These are phyloP conservation scores for Cichorium intybus DNA, from an alignment of 140 eudicot genomes.

Conservation along the genomic window DNA sequence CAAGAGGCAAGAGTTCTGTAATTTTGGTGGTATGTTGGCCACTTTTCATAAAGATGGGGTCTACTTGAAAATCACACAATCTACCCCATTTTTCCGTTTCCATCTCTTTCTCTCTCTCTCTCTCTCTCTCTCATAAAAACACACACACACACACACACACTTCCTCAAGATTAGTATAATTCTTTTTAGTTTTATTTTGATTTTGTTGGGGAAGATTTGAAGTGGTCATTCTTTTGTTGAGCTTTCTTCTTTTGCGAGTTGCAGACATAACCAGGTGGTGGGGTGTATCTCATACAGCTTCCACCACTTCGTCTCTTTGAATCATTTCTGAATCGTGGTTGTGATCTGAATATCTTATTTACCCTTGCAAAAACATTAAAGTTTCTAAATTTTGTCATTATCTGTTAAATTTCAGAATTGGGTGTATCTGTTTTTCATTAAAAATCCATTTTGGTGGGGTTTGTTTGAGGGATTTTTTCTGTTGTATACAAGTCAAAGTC, in stretches of 20 bases:
- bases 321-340: slow-evolving; percentile 16
- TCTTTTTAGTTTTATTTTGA: background rate
- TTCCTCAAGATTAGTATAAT: slow-evolving; percentile 13
- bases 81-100: slow-evolving; percentile 1
- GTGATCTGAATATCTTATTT: slow-evolving; percentile 52
- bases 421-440: slow-evolving; percentile 31
- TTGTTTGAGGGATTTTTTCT: slow-evolving; percentile 9
- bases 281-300: slow-evolving; percentile 19
- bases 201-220: slow-evolving; percentile 27
- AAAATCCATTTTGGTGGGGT: slow-evolving; percentile 36
- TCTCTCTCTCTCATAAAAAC: background rate
- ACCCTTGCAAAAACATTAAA: slow-evolving; percentile 17
- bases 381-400: slow-evolving; percentile 16
- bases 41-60: slow-evolving; percentile 26
- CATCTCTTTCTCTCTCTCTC: background rate
- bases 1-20: background rate
- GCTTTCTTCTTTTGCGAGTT: slow-evolving; percentile 7
- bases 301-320: slow-evolving; percentile 12
- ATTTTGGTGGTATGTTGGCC: slow-evolving; percentile 24
- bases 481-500: slow-evolving; percentile 25
- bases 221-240: slow-evolving; percentile 35
- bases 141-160: background rate
- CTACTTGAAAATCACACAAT: slow-evolving; percentile 28
- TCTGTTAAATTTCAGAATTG: slow-evolving; percentile 31
- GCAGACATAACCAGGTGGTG: slow-evolving; percentile 41